Percentiles rank a stretch among this genome's conserved stretches.
These are phyloP conservation scores for Termitomyces sp. DNA, from an alignment of 768 basidiomycete genomes.

Conservation along the genomic window DNA sequence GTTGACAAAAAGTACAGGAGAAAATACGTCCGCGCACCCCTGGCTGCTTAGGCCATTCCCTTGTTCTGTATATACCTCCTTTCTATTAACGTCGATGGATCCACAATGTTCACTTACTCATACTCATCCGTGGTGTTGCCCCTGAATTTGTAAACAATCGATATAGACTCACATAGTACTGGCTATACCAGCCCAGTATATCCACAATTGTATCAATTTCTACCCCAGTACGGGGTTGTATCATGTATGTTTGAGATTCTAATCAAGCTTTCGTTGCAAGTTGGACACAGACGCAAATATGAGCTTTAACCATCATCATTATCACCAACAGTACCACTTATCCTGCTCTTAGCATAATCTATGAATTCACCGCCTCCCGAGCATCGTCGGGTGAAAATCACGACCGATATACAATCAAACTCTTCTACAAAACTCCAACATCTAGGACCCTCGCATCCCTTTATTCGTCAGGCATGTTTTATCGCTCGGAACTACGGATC, in stretches of 20 bases:
- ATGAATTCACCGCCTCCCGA: constrained; percentile 10
- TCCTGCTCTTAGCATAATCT: neutral
- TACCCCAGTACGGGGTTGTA: constrained; percentile 1
- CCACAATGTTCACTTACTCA: neutral
- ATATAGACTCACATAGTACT: constrained; percentile 13
- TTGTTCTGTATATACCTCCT: constrained; percentile 11
- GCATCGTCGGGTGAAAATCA: constrained; percentile 20
- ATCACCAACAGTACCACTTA: neutral
- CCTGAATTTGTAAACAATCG: constrained; percentile 11
- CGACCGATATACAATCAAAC: constrained; percentile 16
- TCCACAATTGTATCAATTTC: constrained; percentile 10
- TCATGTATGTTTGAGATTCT: constrained; percentile 9
- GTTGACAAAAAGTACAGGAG: constrained; percentile 91
- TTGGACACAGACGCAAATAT: neutral
- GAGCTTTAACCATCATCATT: neutral
- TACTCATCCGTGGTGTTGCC: constrained; percentile 3
- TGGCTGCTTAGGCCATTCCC: constrained; percentile 29
- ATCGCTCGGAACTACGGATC: neutral
- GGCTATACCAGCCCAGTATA: constrained; percentile 7
- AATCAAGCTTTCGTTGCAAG: neutral
- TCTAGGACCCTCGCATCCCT: constrained; percentile 43
- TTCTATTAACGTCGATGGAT: constrained; percentile 5
- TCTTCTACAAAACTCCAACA: constrained; percentile 25
- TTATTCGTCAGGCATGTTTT: constrained; percentile 45
- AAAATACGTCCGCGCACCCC: constrained; percentile 64